Percentiles rank a stretch among this genome's conserved stretches.
These are phyloP conservation scores for Penicillium fimorum DNA, from an alignment of 495 filamentous ascomycete species.

Conservation along the genomic window DNA sequence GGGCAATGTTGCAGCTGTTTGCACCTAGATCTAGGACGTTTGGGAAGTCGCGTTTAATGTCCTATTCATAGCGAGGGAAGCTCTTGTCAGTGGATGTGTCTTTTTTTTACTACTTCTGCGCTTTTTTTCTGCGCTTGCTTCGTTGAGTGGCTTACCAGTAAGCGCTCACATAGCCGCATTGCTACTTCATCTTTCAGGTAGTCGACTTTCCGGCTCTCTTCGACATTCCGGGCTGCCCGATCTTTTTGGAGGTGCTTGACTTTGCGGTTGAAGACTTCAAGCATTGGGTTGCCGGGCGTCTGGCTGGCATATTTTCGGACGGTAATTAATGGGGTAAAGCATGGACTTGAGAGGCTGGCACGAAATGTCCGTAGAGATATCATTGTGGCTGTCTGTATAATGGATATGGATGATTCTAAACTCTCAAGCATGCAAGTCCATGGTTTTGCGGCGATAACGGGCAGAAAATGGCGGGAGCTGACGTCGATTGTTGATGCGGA, in stretches of 20 bases:
- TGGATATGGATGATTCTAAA: constrained; percentile 5
- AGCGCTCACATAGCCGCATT: constrained; percentile 75
- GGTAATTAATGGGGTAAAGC: constrained; percentile 13
- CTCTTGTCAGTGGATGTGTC: constrained; percentile 10
- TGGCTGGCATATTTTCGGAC: constrained; percentile 69
- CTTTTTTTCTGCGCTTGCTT: neutral
- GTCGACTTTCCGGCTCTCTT: constrained; percentile 74
- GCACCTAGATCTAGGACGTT: constrained; percentile 90
- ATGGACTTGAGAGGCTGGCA: constrained; percentile 19
- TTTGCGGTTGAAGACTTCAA: constrained; percentile 87
- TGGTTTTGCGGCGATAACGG: constrained; percentile 3
- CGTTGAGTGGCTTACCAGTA: constrained; percentile 58
- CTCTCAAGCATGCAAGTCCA: constrained; percentile 12
- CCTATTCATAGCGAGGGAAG: constrained; percentile 45
- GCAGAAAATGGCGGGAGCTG: constrained; percentile 22
- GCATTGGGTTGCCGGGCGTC: constrained; percentile 67
- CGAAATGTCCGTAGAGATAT: constrained; percentile 31
- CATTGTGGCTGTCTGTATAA: constrained; percentile 21
- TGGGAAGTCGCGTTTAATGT: constrained; percentile 85
- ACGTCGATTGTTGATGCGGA: constrained; percentile 36
- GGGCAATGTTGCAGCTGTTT: constrained; percentile 92
- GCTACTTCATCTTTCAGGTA: constrained; percentile 94
- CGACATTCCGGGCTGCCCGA: constrained; percentile 68
- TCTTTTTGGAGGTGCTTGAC: constrained; percentile 90
- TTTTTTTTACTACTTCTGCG: neutral